phyloP scores from a whole-genome alignment of 2,329 filamentous ascomycete genomes.

The Metarhizium brunneum region DNA sequence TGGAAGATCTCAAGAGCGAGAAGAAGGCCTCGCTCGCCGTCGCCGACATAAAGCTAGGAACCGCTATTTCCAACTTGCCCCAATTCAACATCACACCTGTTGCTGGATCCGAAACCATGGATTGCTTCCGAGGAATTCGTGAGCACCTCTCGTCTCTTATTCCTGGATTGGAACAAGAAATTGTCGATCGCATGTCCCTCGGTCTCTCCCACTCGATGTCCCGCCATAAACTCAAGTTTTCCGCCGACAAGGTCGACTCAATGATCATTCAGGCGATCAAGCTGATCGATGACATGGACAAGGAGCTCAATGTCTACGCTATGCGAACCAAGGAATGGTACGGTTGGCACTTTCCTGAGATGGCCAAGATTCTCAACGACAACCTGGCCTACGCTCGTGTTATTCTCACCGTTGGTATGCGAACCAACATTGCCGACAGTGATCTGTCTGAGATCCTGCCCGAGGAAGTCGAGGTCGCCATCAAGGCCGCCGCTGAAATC shows the following conservation, averaged over 20 bases:
- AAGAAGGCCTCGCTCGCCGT: conserved; percentile 94
- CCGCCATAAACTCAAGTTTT: conserved; percentile 97
- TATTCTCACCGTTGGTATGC: conserved; percentile 82
- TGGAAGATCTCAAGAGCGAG: conserved; percentile 90
- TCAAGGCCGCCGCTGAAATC: conserved; percentile 92
- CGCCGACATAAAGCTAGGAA: conserved; percentile 84
- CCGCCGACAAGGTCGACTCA: conserved; percentile 94
- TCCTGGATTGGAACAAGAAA: conserved; percentile 74
- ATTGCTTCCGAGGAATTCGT: conserved; percentile 90
- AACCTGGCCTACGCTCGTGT: conserved; percentile 90
- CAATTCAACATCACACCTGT: conserved; percentile 77
- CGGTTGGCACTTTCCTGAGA: conserved; percentile 98
- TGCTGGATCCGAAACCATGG: conserved; percentile 51
- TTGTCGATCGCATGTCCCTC: conserved; percentile 87
- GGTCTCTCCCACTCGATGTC: conserved; percentile 96
- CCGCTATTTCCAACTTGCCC: conserved; percentile 85
- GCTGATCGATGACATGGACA: conserved; percentile 91
- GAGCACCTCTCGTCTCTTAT: conserved; percentile 85
- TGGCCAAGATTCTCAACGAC: conserved; percentile 95
- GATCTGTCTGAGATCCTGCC: conserved; percentile 87
- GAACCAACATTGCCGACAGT: conserved; percentile 63
- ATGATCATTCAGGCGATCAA: conserved; percentile 99
- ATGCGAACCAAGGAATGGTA: conserved; percentile 99
- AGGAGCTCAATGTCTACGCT: conserved; percentile 96
- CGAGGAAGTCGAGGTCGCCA: conserved; percentile 83